These are phyloP conservation scores for Hypomyces rosellus DNA, from an alignment of 2,329 filamentous ascomycete genomes.

Conservation along the genomic window DNA sequence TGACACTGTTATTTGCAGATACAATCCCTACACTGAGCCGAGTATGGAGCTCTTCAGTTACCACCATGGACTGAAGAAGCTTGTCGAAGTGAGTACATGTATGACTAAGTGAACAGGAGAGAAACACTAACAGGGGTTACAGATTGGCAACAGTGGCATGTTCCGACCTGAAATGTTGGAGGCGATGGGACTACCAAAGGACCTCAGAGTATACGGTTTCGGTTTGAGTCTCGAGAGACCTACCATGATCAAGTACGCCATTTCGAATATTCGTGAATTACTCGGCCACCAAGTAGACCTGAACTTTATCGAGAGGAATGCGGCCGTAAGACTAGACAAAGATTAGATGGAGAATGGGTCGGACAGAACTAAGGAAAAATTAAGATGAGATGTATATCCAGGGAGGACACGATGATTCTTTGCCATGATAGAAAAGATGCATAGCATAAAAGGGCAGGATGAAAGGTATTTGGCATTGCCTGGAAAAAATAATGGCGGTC, in stretches of 20 bases:
- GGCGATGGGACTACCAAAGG: slow-evolving; percentile 85
- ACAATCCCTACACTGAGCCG: slow-evolving; percentile 92
- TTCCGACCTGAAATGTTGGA: slow-evolving; percentile 97
- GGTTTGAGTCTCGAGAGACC: slow-evolving; percentile 87
- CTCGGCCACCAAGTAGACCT: slow-evolving; percentile 94
- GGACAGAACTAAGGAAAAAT: not conserved
- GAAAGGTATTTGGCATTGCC: not conserved
- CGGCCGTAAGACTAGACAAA: slow-evolving; percentile 85
- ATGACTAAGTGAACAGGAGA: too few species aligned
- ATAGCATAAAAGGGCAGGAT: not conserved
- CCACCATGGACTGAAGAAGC: slow-evolving; percentile 81
- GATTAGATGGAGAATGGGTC: slow-evolving; percentile 41
- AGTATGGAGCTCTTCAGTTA: slow-evolving; percentile 98
- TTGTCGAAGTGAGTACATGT: slow-evolving; percentile 56
- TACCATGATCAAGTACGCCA: slow-evolving; percentile 94
- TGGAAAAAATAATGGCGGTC: too few species aligned
- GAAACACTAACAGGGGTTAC: slow-evolving; percentile 2
- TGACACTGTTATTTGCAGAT: slow-evolving; percentile 27
- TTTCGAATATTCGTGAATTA: slow-evolving; percentile 85
- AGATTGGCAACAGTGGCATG: slow-evolving; percentile 96
- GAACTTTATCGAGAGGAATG: slow-evolving; percentile 84
- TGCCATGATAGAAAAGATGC: not conserved
- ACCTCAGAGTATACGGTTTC: slow-evolving; percentile 91
- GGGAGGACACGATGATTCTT: not conserved
- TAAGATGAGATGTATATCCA: not conserved